phyloP scores from a whole-genome alignment of 2,329 filamentous ascomycete genomes.

The Talaromyces sp. region DNA sequence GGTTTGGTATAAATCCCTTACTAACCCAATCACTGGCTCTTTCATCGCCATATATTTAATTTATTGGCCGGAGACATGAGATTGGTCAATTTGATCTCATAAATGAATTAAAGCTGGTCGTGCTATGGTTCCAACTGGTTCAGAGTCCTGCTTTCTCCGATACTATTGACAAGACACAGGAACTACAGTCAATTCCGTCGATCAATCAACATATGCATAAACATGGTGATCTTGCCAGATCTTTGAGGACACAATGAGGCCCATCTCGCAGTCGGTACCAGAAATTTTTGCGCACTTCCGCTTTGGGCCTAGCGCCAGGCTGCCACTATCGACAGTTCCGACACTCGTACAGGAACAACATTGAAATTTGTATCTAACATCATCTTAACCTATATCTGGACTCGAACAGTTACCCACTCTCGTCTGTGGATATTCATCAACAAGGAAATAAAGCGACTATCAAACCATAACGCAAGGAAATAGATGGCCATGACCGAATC shows the following conservation, averaged over 20 bases:
- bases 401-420: too few species aligned
- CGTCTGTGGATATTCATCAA: background rate
- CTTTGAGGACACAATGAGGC: background rate
- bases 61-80: background rate
- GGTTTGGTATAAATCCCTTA: background rate
- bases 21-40: background rate
- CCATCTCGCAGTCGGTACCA: background rate
- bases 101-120: background rate
- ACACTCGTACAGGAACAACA: background rate
- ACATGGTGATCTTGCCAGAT: too few species aligned
- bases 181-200: too few species aligned
- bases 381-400: background rate
- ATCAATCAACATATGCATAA: too few species aligned
- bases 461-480: background rate
- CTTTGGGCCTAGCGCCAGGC: constrained; percentile 1
- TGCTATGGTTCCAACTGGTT: background rate
- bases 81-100: background rate
- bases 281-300: background rate
- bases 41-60: background rate
- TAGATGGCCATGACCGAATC: background rate
- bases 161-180: background rate
- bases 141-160: background rate
- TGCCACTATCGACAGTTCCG: background rate
- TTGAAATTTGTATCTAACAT: background rate
- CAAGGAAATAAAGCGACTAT: background rate